Evolutionary conservation across 2,329 filamentous ascomycete species (phyloP).

Genomic region (Aquanectria penicillioides): DNA sequence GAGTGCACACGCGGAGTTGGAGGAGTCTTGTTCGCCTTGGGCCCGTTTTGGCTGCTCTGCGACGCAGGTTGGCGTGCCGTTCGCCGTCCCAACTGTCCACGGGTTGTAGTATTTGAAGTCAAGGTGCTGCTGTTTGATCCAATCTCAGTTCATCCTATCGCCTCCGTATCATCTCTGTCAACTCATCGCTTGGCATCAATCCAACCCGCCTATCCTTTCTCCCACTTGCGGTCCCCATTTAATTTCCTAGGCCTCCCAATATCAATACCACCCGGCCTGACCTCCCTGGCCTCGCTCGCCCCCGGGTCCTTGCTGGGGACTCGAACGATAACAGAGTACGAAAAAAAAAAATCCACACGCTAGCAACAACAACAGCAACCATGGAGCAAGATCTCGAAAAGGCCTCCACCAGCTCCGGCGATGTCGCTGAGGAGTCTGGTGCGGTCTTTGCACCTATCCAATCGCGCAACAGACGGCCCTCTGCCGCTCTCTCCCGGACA

Average conservation of each 20-base stretch:
- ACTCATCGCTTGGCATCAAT: background rate
- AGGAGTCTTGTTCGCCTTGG: background rate
- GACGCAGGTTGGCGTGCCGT: background rate
- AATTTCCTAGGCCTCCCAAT: constrained; percentile 3
- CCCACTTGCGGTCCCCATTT: background rate
- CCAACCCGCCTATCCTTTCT: background rate
- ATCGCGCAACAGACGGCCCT: constrained; percentile 7
- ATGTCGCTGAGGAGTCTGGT: constrained; percentile 18
- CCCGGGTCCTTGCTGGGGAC: background rate
- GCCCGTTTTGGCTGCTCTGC: background rate
- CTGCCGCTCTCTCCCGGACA: constrained; percentile 17
- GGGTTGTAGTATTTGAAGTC: constrained; percentile 13
- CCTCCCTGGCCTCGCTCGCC: too few species aligned
- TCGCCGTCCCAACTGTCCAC: background rate
- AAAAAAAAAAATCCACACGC: background rate
- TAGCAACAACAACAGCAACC: background rate
- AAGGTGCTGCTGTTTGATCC: background rate
- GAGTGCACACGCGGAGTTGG: constrained; percentile 21
- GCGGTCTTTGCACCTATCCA: constrained; percentile 29
- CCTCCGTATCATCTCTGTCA: background rate
- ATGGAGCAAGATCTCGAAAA: constrained; percentile 42
- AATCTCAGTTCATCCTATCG: background rate
- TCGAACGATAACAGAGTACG: background rate
- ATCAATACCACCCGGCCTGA: background rate
- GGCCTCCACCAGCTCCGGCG: constrained; percentile 24